These are phyloP conservation scores for Spirogloea muscicola DNA, from an alignment of 139 green algal genomes.

Conservation along the genomic window DNA sequence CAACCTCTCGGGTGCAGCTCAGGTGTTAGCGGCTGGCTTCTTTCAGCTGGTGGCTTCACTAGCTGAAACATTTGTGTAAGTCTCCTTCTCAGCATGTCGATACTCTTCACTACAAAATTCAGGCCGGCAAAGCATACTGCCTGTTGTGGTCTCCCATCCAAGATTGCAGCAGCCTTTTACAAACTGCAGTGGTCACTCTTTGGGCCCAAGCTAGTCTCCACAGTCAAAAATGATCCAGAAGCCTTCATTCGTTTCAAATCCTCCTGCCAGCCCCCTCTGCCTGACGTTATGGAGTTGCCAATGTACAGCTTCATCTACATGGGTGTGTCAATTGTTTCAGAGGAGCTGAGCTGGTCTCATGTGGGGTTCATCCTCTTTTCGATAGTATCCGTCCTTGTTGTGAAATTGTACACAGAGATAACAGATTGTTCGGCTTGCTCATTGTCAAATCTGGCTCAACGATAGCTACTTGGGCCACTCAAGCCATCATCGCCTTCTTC, in stretches of 20 bases:
- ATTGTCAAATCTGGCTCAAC: no score
- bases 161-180: no score
- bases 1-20: constrained; percentile 57
- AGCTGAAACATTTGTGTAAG: constrained; percentile 70
- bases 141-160: no score
- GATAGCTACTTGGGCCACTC: no score
- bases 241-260: background rate
- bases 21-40: constrained; percentile 48
- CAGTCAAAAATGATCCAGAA: background rate
- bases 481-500: no score
- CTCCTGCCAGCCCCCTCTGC: background rate
- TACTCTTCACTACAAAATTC: no score
- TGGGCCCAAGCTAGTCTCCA: no score
- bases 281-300: background rate
- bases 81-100: no score
- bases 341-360: constrained; percentile 29
- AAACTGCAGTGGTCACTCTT: no score
- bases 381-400: constrained; percentile 1
- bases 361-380: constrained; percentile 41
- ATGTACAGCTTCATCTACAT: constrained; percentile 45
- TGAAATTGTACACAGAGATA: background rate
- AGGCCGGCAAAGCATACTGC: no score
- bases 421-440: no score
- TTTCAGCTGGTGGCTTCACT: constrained; percentile 60
- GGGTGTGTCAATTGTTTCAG: constrained; percentile 22